Percentiles rank a stretch among this genome's conserved stretches.
Conservation (phyloP, 129 eudicot genomes). For the Cynara cardunculus region DNA sequence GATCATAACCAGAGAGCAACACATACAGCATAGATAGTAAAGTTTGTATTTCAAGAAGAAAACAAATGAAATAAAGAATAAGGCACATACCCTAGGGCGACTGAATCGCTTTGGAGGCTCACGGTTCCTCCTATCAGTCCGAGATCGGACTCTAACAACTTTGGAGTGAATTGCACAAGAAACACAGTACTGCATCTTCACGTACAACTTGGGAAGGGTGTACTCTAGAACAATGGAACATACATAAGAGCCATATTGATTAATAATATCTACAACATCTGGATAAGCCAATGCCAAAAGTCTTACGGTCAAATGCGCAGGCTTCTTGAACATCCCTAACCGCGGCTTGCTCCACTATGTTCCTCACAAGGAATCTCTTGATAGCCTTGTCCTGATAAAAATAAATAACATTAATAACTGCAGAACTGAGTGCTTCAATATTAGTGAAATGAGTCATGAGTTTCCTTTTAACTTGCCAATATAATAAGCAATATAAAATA, state of each 20-base stretch:
- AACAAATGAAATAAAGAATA: background rate
- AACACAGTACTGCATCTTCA: constrained; percentile 74
- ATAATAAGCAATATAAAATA: background rate
- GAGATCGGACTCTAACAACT: constrained; percentile 69
- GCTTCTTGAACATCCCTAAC: constrained; percentile 89
- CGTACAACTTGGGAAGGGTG: constrained; percentile 73
- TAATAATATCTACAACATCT: background rate
- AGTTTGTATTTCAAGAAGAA: too few species aligned
- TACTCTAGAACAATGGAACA: constrained; percentile 27
- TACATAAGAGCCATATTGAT: background rate
- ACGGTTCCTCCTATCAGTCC: constrained; percentile 70
- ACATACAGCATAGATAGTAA: background rate
- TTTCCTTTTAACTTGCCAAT: background rate
- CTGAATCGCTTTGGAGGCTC: constrained; percentile 84
- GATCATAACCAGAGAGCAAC: background rate
- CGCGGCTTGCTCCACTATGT: constrained; percentile 84
- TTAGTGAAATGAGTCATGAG: background rate
- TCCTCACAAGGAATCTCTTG: constrained; percentile 88
- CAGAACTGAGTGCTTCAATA: background rate
- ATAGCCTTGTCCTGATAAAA: constrained; percentile 66
- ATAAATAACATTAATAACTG: background rate
- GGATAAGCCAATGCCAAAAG: background rate
- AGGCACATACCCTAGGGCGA: constrained; percentile 59
- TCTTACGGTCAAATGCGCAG: constrained; percentile 67
- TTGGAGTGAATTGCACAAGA: constrained; percentile 91